phyloP scores from a whole-genome alignment of 202 grass and related monocot genomes.

The Panicum virgatum region DNA sequence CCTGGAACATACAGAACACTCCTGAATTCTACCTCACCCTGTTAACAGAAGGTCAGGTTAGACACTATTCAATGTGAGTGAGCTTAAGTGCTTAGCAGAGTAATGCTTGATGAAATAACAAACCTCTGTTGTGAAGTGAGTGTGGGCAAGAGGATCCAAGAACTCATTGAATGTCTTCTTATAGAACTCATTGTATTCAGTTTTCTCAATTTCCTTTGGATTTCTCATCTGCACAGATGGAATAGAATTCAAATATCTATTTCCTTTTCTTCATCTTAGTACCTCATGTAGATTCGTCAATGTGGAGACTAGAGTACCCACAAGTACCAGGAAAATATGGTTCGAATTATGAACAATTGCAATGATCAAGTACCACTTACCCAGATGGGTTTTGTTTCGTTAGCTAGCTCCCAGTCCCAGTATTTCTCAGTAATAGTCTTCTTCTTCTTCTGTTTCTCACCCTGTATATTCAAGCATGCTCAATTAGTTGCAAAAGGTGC shows the following conservation, averaged over 20 bases:
- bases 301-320: background rate
- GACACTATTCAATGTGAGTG: background rate
- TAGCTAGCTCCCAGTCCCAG: conserved; percentile 87
- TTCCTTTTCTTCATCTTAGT: conserved; percentile 17
- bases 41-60: conserved; percentile 28
- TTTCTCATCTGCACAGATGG: conserved; percentile 59
- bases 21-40: conserved; percentile 90
- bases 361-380: conserved; percentile 31
- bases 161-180: conserved; percentile 93
- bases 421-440: conserved; percentile 90
- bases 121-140: conserved; percentile 82
- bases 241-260: conserved; percentile 34
- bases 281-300: background rate
- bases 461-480: conserved; percentile 40
- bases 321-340: background rate
- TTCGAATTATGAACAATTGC: conserved; percentile 7
- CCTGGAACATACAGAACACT: conserved; percentile 83
- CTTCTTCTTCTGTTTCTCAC: conserved; percentile 65
- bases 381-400: conserved; percentile 95
- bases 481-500: background rate
- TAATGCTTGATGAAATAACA: background rate
- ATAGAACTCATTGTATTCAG: conserved; percentile 82
- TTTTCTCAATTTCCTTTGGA: conserved; percentile 69
- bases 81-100: background rate
- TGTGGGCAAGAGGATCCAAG: conserved; percentile 67